phyloP scores from a whole-genome alignment of 306 rosid species.

The Ormosia emarginata region DNA sequence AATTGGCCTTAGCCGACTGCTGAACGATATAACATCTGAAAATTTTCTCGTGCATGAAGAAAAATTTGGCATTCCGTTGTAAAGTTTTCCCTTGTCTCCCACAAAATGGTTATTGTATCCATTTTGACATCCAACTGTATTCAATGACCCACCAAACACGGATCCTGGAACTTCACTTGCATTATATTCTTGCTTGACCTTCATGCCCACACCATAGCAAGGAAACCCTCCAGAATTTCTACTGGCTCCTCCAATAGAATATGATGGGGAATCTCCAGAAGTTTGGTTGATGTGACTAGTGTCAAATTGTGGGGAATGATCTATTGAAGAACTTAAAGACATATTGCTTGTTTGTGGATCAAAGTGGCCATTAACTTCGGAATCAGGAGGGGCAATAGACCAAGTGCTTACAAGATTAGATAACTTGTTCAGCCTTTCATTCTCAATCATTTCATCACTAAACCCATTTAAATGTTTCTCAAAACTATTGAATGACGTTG shows the following conservation, averaged over 20 bases:
- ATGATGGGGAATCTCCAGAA: constrained; percentile 26
- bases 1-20: constrained; percentile 45
- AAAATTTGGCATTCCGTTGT: constrained; percentile 39
- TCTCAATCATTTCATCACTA: constrained; percentile 37
- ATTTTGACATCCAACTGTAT: constrained; percentile 40
- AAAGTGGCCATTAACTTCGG: constrained; percentile 42
- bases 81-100: constrained; percentile 32
- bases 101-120: constrained; percentile 25
- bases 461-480: constrained; percentile 54
- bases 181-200: constrained; percentile 40
- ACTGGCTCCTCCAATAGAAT: constrained; percentile 6
- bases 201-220: constrained; percentile 19
- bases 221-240: constrained; percentile 22
- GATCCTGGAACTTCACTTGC: constrained; percentile 21
- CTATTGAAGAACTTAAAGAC: constrained; percentile 36
- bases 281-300: constrained; percentile 30
- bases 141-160: constrained; percentile 30
- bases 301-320: constrained; percentile 33
- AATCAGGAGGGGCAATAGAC: constrained; percentile 87
- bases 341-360: constrained; percentile 38
- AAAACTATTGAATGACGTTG: constrained; percentile 45
- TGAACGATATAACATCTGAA: constrained; percentile 69
- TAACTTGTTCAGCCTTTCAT: constrained; percentile 59
- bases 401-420: constrained; percentile 75
- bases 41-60: constrained; percentile 48